Conservation (phyloP, 345 rosid species). For the Syzygium jambos region DNA sequence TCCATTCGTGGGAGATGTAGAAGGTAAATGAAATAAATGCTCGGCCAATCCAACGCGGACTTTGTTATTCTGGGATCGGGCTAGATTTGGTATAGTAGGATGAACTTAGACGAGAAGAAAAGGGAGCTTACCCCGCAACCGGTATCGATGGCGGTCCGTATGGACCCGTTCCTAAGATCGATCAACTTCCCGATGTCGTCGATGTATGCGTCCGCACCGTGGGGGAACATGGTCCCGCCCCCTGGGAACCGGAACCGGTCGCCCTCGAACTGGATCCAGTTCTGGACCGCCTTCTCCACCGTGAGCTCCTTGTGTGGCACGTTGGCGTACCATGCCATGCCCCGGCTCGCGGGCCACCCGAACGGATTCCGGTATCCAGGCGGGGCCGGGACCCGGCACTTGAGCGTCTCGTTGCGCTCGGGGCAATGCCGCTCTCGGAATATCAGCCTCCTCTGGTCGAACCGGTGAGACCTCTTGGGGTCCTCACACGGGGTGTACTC, state of each 20-base stretch:
- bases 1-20: not conserved
- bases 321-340: slow-evolving; percentile 48
- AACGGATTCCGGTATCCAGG: slow-evolving; percentile 40
- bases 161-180: slow-evolving; percentile 40
- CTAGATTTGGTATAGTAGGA: not conserved
- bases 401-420: slow-evolving; percentile 17
- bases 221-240: slow-evolving; percentile 69
- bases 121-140: slow-evolving; percentile 55
- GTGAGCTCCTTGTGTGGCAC: slow-evolving; percentile 67
- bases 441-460: slow-evolving; percentile 15
- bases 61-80: not conserved
- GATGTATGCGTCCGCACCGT: slow-evolving; percentile 55
- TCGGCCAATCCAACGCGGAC: not conserved
- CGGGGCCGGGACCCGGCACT: slow-evolving; percentile 57
- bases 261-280: slow-evolving; percentile 47
- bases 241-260: slow-evolving; percentile 58
- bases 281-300: slow-evolving; percentile 61
- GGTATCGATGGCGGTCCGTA: slow-evolving; percentile 61
- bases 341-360: slow-evolving; percentile 51
- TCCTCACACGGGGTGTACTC: slow-evolving; percentile 51
- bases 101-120: not conserved
- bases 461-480: slow-evolving; percentile 13
- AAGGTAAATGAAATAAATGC: not conserved
- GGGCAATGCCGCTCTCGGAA: slow-evolving; percentile 72
- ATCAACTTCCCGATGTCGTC: slow-evolving; percentile 48